Percentiles rank a stretch among this genome's conserved stretches.
Evolutionary conservation across 495 filamentous ascomycete species (phyloP).

Genomic region (Trichoderma virens): DNA sequence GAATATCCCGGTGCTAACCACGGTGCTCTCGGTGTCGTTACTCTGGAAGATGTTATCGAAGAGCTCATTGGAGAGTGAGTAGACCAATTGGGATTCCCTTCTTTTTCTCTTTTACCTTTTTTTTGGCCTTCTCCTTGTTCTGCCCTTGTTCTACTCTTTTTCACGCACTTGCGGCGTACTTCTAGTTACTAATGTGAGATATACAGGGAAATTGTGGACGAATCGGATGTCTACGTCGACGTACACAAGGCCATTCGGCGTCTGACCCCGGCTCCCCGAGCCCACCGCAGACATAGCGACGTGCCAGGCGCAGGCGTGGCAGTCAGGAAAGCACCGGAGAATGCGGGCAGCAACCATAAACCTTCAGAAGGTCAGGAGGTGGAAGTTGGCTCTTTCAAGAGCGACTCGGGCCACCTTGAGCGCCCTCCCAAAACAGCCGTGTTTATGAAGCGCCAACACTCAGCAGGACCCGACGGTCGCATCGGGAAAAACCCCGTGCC

Average conservation of each 20-base stretch:
- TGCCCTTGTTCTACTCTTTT: too few species aligned
- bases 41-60: slow-evolving; percentile 95
- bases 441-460: slow-evolving; percentile 49
- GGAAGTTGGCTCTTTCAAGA: slow-evolving; percentile 16
- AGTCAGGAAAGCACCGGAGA: slow-evolving; percentile 13
- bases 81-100: too few species aligned
- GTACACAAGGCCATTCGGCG: slow-evolving; percentile 94
- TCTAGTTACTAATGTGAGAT: not conserved
- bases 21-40: slow-evolving; percentile 88
- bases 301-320: slow-evolving; percentile 18
- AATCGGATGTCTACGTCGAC: slow-evolving; percentile 94
- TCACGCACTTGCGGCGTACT: not conserved
- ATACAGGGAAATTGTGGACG: slow-evolving; percentile 62
- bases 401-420: slow-evolving; percentile 23
- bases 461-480: slow-evolving; percentile 39
- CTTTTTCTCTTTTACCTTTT: too few species aligned
- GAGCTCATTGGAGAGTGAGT: slow-evolving; percentile 95
- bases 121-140: too few species aligned
- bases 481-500: slow-evolving; percentile 26
- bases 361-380: slow-evolving; percentile 8
- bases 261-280: slow-evolving; percentile 31
- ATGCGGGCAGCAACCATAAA: slow-evolving; percentile 11
- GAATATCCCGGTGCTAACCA: slow-evolving; percentile 81
- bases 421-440: slow-evolving; percentile 39
- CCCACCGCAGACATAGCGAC: slow-evolving; percentile 10